Evolutionary conservation across 2,329 filamentous ascomycete genomes (phyloP), one percentile per base, ranked within the genome.

Genomic region (Chrysosporium queenslandicum): DNA sequence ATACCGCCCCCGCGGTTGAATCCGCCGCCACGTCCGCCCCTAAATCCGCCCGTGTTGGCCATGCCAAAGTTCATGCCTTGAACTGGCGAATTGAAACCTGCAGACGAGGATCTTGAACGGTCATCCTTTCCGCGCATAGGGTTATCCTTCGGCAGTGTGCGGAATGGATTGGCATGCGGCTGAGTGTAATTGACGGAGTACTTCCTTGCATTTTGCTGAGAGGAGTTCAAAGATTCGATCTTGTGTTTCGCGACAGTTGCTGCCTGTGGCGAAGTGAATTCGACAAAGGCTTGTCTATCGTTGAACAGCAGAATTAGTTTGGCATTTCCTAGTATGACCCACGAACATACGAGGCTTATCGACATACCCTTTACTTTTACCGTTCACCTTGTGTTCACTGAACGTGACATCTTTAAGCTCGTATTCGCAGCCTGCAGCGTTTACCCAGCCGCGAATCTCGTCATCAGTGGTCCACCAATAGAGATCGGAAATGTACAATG

Each of bases 391-490:
- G 71, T 97, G 92, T 68, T 98, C 92, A 63, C 88, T 96, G 68
- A 97, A 98, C 0, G 90, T 95, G 48, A 98, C 81, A 56, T 97
- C 92, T 62, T 87, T 89, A 16, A 97, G 73, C 63, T 95, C 87
- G 42, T 83, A 78, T 67, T 97, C 92, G 60, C 82, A 87, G 1
- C 79, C 80, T n/a, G 85, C 87, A 58, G 86, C 78, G 58, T 82
- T 82, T 21, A 86, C 77, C 87, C 89, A 96, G 47, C 85, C 86
- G 50, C 92, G 85, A 53, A 98, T 81, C 61, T 97, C 89, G 64
- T 98, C 92, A 65, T 98, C 92, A 2, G 86, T 94, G 27, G 83
- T 90, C 91, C 91, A 97, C 92, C 92, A 98, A 67, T 87, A 86
- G 8, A 98, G 75, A 46, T 97, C 92, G 2, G 87, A 90, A 50